These are phyloP conservation scores for Saccharum officinarum DNA, from an alignment of 176 grass and related monocot genomes.

Conservation along the genomic window DNA sequence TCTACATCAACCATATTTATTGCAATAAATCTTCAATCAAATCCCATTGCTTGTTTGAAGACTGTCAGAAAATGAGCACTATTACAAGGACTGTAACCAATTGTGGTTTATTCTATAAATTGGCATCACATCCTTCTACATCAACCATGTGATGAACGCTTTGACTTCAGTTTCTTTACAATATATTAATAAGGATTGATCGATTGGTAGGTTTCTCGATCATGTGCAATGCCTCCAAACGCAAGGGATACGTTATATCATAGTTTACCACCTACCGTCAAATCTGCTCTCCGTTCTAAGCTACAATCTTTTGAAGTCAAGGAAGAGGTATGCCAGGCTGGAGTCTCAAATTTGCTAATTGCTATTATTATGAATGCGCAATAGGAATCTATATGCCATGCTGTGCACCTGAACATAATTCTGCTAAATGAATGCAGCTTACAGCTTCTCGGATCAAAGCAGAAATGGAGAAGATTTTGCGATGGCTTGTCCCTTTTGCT, in stretches of 20 bases:
- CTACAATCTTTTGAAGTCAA: slow-evolving; percentile 73
- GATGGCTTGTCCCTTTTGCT: slow-evolving; percentile 87
- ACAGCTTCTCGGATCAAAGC: slow-evolving; percentile 75
- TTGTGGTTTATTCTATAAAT: not conserved
- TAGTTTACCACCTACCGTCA: slow-evolving; percentile 74
- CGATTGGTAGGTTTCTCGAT: slow-evolving; percentile 63
- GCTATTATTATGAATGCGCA: not conserved
- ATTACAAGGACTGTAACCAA: slow-evolving; percentile 16
- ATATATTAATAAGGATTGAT: slow-evolving; percentile 37
- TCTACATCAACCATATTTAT: slow-evolving; percentile 10
- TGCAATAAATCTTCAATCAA: slow-evolving; percentile 22
- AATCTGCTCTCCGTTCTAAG: slow-evolving; percentile 69
- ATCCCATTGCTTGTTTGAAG: slow-evolving; percentile 12
- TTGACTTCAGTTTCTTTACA: slow-evolving; percentile 27
- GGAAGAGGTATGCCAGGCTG: slow-evolving; percentile 70
- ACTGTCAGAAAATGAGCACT: slow-evolving; percentile 16
- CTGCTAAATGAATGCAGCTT: slow-evolving; percentile 66
- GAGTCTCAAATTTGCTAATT: slow-evolving; percentile 16
- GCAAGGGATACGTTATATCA: slow-evolving; percentile 81
- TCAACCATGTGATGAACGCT: not conserved
- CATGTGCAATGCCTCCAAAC: slow-evolving; percentile 65
- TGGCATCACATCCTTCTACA: not conserved
- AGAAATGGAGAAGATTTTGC: slow-evolving; percentile 91
- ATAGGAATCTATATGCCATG: not conserved
- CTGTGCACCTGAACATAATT: slow-evolving; percentile 28